Evolutionary conservation across 23 red algal genomes (phyloP), one percentile per base, ranked within the genome.

Genomic region (Agarophyton chilense): DNA sequence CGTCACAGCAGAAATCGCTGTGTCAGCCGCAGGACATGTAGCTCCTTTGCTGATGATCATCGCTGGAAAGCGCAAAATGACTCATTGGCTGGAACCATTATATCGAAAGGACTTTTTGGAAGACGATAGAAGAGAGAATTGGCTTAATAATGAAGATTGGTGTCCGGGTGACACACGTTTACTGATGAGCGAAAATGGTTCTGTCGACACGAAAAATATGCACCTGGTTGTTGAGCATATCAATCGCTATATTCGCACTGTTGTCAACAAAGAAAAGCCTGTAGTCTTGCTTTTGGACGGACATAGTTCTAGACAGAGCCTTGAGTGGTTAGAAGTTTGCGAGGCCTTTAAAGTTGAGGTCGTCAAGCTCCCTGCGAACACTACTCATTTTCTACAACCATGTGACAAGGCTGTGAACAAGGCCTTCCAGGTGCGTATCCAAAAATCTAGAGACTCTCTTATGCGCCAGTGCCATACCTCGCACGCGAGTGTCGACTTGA

Each of bases 311-410:
- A 2, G 74, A 5, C 2, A 78, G 4, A 57, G 74, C 17, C 0
- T 78, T 1, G 3, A 55, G 0, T 78, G 74, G 74, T 26, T 78
- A 17, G 74, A 78, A 54, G 11, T 36, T 1, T 55, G 17, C 18
- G 74, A 50, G 39, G 52, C 1, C 2, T 2, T 7, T 6, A 55
- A 55, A 10, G 55, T 78, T 4, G 10, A 10, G 2, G 74, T 78
- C 1, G 18, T 78, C 0, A 78, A 57, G 25, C 74, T 78, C 2
- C 74, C 47, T 2, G 4, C 74, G 55, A 78, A 78, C 74, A 78
- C 74, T 2, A 78, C 74, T 21, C 47, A 78, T 55, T 56, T 78
- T 50, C 74, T 78, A 26, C 44, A 78, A 33, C 74, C 74, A 2
- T 78, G 74, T 28, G 47, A 78, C 28, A 32, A 26, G 7, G 1